Evolutionary conservation across 2,329 filamentous ascomycete species (phyloP).

Genomic region (Xylaria hypoxylon): DNA sequence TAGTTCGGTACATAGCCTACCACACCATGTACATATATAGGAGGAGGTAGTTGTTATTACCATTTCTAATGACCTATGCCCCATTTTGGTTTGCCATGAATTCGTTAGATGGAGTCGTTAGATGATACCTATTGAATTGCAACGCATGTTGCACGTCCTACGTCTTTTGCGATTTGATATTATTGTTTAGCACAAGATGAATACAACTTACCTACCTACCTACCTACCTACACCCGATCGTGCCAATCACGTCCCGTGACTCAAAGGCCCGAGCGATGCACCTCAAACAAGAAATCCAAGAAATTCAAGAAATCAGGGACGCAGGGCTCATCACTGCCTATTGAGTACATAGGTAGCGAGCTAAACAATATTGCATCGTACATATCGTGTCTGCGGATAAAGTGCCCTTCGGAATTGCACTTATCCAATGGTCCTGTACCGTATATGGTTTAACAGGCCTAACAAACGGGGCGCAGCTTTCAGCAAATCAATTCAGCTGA

Average conservation of each 20-base stretch:
- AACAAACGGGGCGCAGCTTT: neutral
- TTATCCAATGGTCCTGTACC: neutral
- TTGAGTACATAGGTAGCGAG: constrained; percentile 4
- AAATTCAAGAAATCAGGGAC: constrained; percentile 10
- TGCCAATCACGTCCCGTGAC: neutral
- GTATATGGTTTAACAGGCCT: constrained; percentile 3
- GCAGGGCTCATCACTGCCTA: constrained; percentile 17
- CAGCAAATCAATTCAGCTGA: constrained; percentile 25
- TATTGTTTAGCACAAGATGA: neutral
- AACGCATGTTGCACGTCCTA: neutral
- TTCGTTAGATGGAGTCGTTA: neutral
- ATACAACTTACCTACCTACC: neutral
- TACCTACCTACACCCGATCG: neutral
- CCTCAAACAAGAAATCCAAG: constrained; percentile 6
- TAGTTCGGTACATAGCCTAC: too few species aligned
- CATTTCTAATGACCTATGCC: neutral
- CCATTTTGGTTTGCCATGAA: neutral
- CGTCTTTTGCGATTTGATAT: neutral
- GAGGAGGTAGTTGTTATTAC: too few species aligned
- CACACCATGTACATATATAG: too few species aligned
- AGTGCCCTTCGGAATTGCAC: neutral
- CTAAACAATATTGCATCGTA: constrained; percentile 32
- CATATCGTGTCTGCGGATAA: constrained; percentile 11
- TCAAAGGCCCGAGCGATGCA: constrained; percentile 10
- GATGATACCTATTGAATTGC: neutral